Conservation (phyloP, 345 rosid genomes). For the Bruguiera sexangula region DNA sequence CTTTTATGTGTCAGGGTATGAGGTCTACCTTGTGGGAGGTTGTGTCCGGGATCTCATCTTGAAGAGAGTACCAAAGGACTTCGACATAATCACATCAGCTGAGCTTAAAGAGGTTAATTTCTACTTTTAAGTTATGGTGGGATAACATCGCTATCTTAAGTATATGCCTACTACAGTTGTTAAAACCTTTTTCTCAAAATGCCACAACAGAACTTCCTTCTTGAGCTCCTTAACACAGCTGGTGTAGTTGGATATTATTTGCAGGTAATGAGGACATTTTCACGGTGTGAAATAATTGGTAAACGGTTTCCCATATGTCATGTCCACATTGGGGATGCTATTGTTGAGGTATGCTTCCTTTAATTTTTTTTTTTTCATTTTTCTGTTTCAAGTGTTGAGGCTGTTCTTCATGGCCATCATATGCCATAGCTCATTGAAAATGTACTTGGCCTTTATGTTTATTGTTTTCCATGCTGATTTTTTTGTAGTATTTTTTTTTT, state of each 20-base stretch:
- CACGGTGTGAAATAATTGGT: conserved; percentile 56
- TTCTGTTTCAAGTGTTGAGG: too few relatives aligned
- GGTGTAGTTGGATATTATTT: neutral
- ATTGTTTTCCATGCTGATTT: neutral
- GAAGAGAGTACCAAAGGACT: conserved; percentile 79
- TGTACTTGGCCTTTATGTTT: neutral
- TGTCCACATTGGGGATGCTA: conserved; percentile 45
- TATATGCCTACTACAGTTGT: neutral
- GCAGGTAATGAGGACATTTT: conserved; percentile 51
- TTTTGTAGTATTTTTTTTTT: conserved; percentile 1
- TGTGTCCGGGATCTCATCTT: conserved; percentile 92
- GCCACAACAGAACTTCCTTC: neutral
- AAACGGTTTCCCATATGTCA: conserved; percentile 70
- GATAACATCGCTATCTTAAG: neutral
- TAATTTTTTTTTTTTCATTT: neutral
- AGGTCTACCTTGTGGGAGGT: conserved; percentile 95
- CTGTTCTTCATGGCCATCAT: neutral
- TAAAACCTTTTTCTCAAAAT: neutral
- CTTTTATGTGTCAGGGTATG: conserved; percentile 47
- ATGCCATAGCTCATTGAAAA: neutral
- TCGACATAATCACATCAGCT: conserved; percentile 84
- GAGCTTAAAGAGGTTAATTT: conserved; percentile 74
- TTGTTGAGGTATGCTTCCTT: conserved; percentile 45
- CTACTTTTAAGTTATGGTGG: neutral
- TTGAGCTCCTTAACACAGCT: neutral